Conservation (phyloP, 73 alveolate genomes). For the Symbiodinium pilosum region DNA sequence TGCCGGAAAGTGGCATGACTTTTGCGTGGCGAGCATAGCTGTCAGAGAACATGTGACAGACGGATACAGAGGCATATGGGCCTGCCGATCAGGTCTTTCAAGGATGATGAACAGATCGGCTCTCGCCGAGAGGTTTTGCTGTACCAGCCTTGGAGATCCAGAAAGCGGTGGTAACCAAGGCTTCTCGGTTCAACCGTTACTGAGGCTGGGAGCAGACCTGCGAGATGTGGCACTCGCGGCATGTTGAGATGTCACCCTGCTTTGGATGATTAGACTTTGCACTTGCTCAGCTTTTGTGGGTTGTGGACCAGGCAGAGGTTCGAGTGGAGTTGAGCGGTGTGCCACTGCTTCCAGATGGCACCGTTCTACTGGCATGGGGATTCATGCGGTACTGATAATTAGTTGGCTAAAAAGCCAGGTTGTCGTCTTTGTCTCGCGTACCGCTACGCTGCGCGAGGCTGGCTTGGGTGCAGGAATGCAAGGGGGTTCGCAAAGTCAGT, state of each 20-base stretch:
- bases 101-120: conserved; percentile 70
- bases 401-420: not conserved
- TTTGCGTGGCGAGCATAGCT: conserved; percentile 28
- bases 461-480: too few relatives aligned
- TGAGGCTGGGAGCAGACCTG: conserved; percentile 76
- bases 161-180: too few relatives aligned
- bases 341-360: conserved; percentile 53
- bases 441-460: conserved; percentile 88
- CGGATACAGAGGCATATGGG: not conserved
- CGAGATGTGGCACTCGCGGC: conserved; percentile 5
- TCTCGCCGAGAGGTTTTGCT: conserved; percentile 47
- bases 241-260: not conserved
- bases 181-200: not conserved
- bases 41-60: not conserved
- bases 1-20: conserved; percentile 80
- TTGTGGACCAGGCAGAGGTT: conserved; percentile 32
- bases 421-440: conserved; percentile 17
- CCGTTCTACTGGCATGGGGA: conserved; percentile 12
- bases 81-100: conserved; percentile 27
- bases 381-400: not conserved
- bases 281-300: not conserved
- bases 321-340: conserved; percentile 44
- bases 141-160: not conserved
- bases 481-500: too few relatives aligned
- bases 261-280: not conserved